Percentiles rank a stretch among this genome's conserved stretches.
Evolutionary conservation across 768 basidiomycete genomes (phyloP).

Genomic region (Xerocomus spinulosus): DNA sequence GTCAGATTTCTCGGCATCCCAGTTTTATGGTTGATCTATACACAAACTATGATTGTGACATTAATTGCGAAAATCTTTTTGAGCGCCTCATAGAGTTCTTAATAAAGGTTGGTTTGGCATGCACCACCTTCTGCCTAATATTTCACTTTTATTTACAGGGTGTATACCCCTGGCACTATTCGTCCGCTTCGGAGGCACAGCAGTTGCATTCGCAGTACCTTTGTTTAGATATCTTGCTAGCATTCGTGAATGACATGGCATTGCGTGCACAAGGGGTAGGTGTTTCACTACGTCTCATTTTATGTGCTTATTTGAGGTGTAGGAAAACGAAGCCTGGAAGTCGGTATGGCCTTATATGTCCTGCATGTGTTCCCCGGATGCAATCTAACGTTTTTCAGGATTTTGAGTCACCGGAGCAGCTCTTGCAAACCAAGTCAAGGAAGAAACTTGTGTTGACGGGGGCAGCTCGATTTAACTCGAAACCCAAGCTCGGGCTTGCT

Average conservation of each 20-base stretch:
- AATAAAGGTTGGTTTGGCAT: slow-evolving; percentile 57
- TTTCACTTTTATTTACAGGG: slow-evolving; percentile 44
- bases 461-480: slow-evolving; percentile 82
- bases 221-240: slow-evolving; percentile 82
- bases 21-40: slow-evolving; percentile 96
- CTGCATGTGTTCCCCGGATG: neutral
- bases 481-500: slow-evolving; percentile 85
- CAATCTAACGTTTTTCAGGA: slow-evolving; percentile 35
- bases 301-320: slow-evolving; percentile 9
- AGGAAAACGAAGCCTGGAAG: slow-evolving; percentile 58
- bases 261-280: slow-evolving; percentile 50
- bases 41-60: slow-evolving; percentile 95
- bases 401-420: slow-evolving; percentile 50
- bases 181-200: slow-evolving; percentile 54
- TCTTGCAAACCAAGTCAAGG: slow-evolving; percentile 68
- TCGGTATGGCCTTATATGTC: slow-evolving; percentile 46
- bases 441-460: slow-evolving; percentile 85
- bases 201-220: slow-evolving; percentile 79
- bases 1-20: slow-evolving; percentile 73
- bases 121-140: neutral
- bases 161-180: slow-evolving; percentile 67
- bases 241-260: slow-evolving; percentile 87
- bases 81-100: slow-evolving; percentile 85
- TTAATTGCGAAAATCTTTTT: slow-evolving; percentile 94
- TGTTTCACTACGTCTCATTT: slow-evolving; percentile 9